Evolutionary conservation across 257 asterid species (phyloP).

Genomic region (Coffea eugenioides): DNA sequence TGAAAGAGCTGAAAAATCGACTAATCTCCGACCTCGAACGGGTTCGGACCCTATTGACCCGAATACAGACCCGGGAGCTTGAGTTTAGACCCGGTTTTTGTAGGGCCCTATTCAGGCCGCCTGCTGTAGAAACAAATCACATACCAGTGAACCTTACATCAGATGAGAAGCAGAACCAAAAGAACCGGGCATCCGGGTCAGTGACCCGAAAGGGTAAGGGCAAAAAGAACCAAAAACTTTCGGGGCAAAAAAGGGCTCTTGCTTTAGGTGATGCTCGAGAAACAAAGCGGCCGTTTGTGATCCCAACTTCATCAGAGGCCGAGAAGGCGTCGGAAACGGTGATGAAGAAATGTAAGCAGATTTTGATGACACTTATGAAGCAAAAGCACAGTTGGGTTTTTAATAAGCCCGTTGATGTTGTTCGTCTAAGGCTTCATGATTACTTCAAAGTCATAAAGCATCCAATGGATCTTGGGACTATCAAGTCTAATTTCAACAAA

Average conservation of each 20-base stretch:
- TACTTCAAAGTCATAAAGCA: constrained; percentile 27
- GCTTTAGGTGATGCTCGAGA: constrained; percentile 4
- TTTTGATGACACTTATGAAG: constrained; percentile 26
- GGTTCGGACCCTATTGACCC: constrained; percentile 24
- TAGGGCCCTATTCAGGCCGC: background rate
- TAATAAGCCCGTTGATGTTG: constrained; percentile 30
- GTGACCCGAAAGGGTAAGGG: background rate
- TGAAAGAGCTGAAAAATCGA: constrained; percentile 23
- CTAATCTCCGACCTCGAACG: constrained; percentile 22
- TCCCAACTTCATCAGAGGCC: background rate
- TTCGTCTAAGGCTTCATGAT: constrained; percentile 22
- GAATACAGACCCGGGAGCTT: constrained; percentile 13
- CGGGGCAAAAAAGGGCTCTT: constrained; percentile 20
- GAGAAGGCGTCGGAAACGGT: constrained; percentile 10
- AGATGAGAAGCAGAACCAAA: background rate
- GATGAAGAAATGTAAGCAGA: constrained; percentile 30
- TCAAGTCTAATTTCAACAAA: constrained; percentile 22
- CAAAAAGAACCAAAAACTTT: constrained; percentile 7
- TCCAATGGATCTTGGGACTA: constrained; percentile 45
- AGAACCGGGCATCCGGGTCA: background rate
- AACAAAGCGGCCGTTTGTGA: constrained; percentile 9
- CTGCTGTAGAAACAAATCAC: background rate
- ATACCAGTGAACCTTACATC: background rate
- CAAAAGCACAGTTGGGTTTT: constrained; percentile 19
- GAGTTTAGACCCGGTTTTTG: background rate